A percentile compares a stretch with the other conserved stretches of the same genome.
These are phyloP conservation scores for Cladobotryum mycophilum DNA, from an alignment of 2,329 filamentous ascomycete species.

Conservation along the genomic window DNA sequence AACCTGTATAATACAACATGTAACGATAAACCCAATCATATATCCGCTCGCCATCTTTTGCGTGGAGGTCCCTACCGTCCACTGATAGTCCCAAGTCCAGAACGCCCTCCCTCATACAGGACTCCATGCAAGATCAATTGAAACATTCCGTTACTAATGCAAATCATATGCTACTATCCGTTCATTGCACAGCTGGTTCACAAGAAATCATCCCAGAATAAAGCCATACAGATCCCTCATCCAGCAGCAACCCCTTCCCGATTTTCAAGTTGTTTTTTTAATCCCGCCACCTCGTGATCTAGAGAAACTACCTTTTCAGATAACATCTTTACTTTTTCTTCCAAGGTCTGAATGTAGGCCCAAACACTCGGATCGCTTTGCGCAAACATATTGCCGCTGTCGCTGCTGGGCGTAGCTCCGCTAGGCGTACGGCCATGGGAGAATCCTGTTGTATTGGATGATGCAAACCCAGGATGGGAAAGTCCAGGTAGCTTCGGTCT, in stretches of 20 bases:
- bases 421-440: conserved; percentile 36
- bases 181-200: background rate
- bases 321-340: conserved; percentile 43
- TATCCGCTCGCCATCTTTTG: conserved; percentile 25
- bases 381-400: conserved; percentile 62
- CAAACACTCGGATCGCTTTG: conserved; percentile 58
- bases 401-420: conserved; percentile 47
- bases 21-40: conserved; percentile 12
- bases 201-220: background rate
- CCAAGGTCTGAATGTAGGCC: conserved; percentile 65
- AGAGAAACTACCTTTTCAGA: conserved; percentile 29
- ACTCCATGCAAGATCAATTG: conserved; percentile 4
- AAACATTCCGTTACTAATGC: conserved; percentile 1
- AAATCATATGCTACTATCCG: conserved; percentile 8
- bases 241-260: conserved; percentile 20
- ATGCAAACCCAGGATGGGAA: conserved; percentile 30
- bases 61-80: conserved; percentile 26
- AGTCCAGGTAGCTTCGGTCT: conserved; percentile 33
- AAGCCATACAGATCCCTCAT: conserved; percentile 1
- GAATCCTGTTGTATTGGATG: conserved; percentile 25
- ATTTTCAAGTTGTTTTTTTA: conserved; percentile 30
- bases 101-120: conserved; percentile 19
- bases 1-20: conserved; percentile 23
- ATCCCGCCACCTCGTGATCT: conserved; percentile 26
- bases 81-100: conserved; percentile 20